These are phyloP conservation scores for Dalbergia cultrata DNA, from an alignment of 306 rosid genomes.

Conservation along the genomic window DNA sequence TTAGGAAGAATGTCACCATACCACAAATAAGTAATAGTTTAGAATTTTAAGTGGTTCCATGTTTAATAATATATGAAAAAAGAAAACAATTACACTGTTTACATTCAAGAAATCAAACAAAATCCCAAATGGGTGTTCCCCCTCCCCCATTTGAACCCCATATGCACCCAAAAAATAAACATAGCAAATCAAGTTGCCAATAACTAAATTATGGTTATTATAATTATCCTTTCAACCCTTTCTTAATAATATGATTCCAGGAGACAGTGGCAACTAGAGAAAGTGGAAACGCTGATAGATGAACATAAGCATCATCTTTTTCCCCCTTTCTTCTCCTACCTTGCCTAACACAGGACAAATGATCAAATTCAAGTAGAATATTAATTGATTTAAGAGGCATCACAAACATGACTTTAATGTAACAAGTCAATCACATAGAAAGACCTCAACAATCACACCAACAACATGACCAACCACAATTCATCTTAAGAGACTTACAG, in stretches of 20 bases:
- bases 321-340: neutral
- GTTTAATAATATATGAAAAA: neutral
- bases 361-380: conserved; percentile 14
- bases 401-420: neutral
- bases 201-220: neutral
- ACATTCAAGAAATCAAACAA: neutral
- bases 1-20: neutral
- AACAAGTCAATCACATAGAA: conserved; percentile 40
- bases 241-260: conserved; percentile 3
- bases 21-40: neutral
- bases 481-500: conserved; percentile 60
- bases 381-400: neutral
- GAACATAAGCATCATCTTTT: neutral
- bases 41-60: neutral
- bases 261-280: neutral
- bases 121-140: neutral
- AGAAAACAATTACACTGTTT: conserved; percentile 3
- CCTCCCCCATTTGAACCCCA: neutral
- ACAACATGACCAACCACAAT: neutral
- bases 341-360: neutral
- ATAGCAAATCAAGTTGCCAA: neutral
- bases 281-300: conserved; percentile 34
- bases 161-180: neutral
- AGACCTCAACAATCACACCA: conserved; percentile 13
- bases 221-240: conserved; percentile 14